These are phyloP conservation scores for Yarrowia sp. DNA, from an alignment of 805 yeast genomes.

Conservation along the genomic window DNA sequence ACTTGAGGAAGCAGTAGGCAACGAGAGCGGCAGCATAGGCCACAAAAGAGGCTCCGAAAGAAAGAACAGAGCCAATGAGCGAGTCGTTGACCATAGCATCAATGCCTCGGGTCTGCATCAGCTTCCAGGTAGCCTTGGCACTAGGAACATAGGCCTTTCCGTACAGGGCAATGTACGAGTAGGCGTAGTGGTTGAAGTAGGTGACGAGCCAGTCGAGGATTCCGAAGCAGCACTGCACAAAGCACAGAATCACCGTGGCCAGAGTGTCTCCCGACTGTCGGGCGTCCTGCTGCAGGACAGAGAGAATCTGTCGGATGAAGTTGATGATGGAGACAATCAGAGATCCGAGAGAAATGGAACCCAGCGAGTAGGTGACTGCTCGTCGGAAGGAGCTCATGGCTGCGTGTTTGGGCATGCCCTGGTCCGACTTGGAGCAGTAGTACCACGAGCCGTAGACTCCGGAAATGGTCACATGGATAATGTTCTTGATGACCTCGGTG, in stretches of 20 bases:
- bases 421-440: constrained; percentile 68
- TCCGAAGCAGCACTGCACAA: constrained; percentile 53
- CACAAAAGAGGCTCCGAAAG: constrained; percentile 69
- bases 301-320: constrained; percentile 54
- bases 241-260: constrained; percentile 49
- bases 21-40: constrained; percentile 63
- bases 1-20: constrained; percentile 61
- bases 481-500: constrained; percentile 75
- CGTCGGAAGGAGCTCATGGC: constrained; percentile 77
- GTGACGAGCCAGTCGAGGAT: constrained; percentile 74
- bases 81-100: constrained; percentile 84
- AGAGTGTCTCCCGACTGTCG: constrained; percentile 52
- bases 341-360: constrained; percentile 85
- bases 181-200: constrained; percentile 88
- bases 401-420: constrained; percentile 74
- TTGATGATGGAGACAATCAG: constrained; percentile 69
- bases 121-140: constrained; percentile 77
- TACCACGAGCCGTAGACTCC: constrained; percentile 93
- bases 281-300: constrained; percentile 51
- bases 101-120: constrained; percentile 74
- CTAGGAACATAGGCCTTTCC: constrained; percentile 73
- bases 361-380: constrained; percentile 81
- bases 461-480: constrained; percentile 74
- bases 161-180: constrained; percentile 79
- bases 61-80: constrained; percentile 70